Percentiles rank a stretch among this genome's conserved stretches.
These are phyloP conservation scores for Arachis hypogaea DNA, from an alignment of 306 rosid species.

Conservation along the genomic window DNA sequence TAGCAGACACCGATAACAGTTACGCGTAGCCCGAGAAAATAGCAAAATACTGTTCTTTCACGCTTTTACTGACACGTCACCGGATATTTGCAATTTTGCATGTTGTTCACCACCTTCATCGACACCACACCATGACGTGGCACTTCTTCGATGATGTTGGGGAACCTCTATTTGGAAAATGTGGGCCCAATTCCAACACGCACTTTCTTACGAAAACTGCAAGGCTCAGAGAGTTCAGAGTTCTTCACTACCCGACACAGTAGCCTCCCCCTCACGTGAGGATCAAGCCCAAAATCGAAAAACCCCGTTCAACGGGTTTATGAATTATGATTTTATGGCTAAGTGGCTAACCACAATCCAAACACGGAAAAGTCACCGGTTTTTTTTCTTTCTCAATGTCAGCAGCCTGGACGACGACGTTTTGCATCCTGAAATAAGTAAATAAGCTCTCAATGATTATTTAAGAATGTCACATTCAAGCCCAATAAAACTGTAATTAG, in stretches of 20 bases:
- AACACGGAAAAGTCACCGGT: neutral
- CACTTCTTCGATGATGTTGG: slow-evolving; percentile 21
- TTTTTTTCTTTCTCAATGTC: too few species aligned
- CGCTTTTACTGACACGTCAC: slow-evolving; percentile 45
- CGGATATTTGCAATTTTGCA: neutral
- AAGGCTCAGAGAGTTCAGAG: neutral
- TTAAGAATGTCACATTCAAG: too few species aligned
- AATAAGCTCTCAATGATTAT: neutral
- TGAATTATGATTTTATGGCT: neutral
- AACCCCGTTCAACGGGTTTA: neutral
- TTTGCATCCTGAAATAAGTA: neutral
- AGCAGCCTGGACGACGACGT: neutral
- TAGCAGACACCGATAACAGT: neutral
- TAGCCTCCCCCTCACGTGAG: slow-evolving; percentile 28
- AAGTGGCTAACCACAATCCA: neutral
- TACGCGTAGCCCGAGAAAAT: slow-evolving; percentile 12
- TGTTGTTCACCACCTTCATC: slow-evolving; percentile 38
- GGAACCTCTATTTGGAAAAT: slow-evolving; percentile 10
- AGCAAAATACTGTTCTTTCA: neutral
- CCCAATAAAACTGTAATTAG: too few species aligned
- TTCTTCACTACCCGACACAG: slow-evolving; percentile 32
- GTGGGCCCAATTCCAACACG: slow-evolving; percentile 40
- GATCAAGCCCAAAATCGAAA: too few species aligned
- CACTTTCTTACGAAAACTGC: slow-evolving; percentile 32
- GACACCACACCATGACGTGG: slow-evolving; percentile 47